A percentile compares a stretch with the other conserved stretches of the same genome.
Evolutionary conservation across 257 asterid genomes (phyloP).

Genomic region (Leonotis leonurus): DNA sequence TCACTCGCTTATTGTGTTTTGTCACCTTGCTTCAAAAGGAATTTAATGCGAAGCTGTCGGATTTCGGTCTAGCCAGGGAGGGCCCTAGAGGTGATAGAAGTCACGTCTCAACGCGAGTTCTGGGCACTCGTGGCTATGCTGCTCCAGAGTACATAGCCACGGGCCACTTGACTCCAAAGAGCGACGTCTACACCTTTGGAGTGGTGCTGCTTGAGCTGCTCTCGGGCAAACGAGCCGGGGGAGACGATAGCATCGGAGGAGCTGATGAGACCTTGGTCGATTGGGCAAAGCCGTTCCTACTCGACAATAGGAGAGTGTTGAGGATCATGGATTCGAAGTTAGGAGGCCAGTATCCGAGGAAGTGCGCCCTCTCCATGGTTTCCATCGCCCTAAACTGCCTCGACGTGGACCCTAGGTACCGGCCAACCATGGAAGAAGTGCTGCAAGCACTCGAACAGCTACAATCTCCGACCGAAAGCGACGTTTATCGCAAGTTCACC

Average conservation of each 20-base stretch:
- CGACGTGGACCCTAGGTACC: conserved; percentile 26
- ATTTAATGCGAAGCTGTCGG: conserved; percentile 61
- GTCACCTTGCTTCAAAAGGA: too few relatives aligned
- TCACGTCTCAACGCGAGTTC: conserved; percentile 57
- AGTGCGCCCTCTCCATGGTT: conserved; percentile 33
- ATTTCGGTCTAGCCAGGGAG: conserved; percentile 67
- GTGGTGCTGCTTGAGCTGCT: conserved; percentile 25
- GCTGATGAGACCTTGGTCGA: conserved; percentile 40
- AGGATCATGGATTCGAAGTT: conserved; percentile 70
- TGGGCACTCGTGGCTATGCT: conserved; percentile 26
- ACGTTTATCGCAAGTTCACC: too few relatives aligned
- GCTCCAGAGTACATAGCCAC: too few relatives aligned
- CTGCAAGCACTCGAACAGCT: conserved; percentile 30
- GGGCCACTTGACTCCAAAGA: too few relatives aligned
- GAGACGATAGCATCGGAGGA: conserved; percentile 47
- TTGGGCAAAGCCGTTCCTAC: conserved; percentile 58
- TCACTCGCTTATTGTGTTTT: too few relatives aligned
- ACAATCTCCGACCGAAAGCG: conserved; percentile 18
- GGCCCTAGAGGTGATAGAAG: conserved; percentile 65
- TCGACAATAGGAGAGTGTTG: conserved; percentile 35
- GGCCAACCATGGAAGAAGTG: conserved; percentile 53
- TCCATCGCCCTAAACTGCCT: too few relatives aligned
- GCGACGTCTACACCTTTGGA: too few relatives aligned
- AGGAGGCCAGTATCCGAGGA: conserved; percentile 56
- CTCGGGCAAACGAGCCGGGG: conserved; percentile 32